A percentile compares a stretch with the other conserved stretches of the same genome.
phyloP scores from a whole-genome alignment of 495 filamentous ascomycete genomes.

The Daldinia bambusicola region DNA sequence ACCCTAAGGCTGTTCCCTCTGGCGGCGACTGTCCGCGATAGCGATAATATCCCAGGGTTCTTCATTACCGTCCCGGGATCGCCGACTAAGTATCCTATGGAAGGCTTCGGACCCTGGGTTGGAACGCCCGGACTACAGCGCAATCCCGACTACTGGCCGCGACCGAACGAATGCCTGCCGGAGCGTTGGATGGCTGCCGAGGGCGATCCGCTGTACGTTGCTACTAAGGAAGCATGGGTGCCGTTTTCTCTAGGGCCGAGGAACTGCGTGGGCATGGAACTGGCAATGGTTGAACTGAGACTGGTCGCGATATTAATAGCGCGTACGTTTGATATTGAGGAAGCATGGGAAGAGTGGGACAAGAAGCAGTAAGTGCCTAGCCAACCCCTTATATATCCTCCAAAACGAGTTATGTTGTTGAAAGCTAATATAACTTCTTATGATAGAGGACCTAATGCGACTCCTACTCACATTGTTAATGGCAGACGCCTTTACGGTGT shows the following conservation, averaged over 20 bases:
- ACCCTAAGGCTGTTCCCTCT: constrained; percentile 56
- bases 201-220: constrained; percentile 48
- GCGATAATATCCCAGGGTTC: constrained; percentile 44
- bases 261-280: constrained; percentile 64
- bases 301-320: constrained; percentile 58
- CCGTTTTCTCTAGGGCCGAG: constrained; percentile 65
- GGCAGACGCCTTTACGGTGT: constrained; percentile 49
- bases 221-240: constrained; percentile 58
- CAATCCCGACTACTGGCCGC: constrained; percentile 51
- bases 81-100: constrained; percentile 39
- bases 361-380: constrained; percentile 33
- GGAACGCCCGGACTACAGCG: constrained; percentile 46
- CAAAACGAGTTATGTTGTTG: not conserved
- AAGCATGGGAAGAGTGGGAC: constrained; percentile 59
- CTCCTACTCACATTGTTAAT: constrained; percentile 40
- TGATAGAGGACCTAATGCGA: constrained; percentile 37
- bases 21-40: constrained; percentile 46
- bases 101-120: constrained; percentile 45
- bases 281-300: constrained; percentile 61
- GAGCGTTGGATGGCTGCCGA: constrained; percentile 54
- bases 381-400: not conserved
- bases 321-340: constrained; percentile 59
- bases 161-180: constrained; percentile 56
- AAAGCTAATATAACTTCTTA: constrained; percentile 10
- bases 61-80: constrained; percentile 44